Percentiles rank a stretch among this genome's conserved stretches.
Evolutionary conservation across 108 stramenopile genomes (phyloP).

Genomic region (Chaetoceros tenuissimus): DNA sequence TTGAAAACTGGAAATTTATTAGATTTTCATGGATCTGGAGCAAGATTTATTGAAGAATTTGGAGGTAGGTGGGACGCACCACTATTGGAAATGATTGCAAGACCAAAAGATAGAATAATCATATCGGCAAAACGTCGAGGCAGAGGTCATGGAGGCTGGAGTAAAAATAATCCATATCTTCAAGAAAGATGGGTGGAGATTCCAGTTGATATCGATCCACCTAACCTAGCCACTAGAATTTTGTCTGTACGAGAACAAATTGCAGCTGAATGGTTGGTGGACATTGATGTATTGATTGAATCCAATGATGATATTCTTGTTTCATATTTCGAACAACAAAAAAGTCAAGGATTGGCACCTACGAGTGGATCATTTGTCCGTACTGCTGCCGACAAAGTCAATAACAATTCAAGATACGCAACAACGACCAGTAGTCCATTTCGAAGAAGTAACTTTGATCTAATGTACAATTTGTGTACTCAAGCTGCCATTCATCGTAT

Average conservation of each 20-base stretch:
- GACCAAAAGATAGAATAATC: conserved; percentile 26
- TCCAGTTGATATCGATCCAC: conserved; percentile 43
- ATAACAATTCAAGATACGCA: conserved; percentile 25
- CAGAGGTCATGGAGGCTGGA: conserved; percentile 44
- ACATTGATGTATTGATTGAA: conserved; percentile 38
- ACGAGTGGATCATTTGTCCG: conserved; percentile 34
- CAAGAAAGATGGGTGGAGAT: conserved; percentile 62
- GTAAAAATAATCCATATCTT: conserved; percentile 43
- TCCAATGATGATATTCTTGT: conserved; percentile 51
- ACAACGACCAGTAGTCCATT: conserved; percentile 38
- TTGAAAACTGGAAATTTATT: conserved; percentile 17
- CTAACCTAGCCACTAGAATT: conserved; percentile 37
- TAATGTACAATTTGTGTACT: conserved; percentile 56
- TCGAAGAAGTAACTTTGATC: conserved; percentile 58
- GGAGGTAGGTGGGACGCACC: conserved; percentile 21
- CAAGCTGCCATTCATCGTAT: conserved; percentile 52
- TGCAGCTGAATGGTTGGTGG: conserved; percentile 39
- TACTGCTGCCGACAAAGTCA: conserved; percentile 34
- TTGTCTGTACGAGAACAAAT: conserved; percentile 49
- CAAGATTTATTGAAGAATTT: conserved; percentile 19
- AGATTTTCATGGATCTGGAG: conserved; percentile 36
- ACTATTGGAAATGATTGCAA: conserved; percentile 21
- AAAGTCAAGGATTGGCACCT: conserved; percentile 3
- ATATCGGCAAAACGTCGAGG: conserved; percentile 38
- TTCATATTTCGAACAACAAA: conserved; percentile 35